A percentile compares a stretch with the other conserved stretches of the same genome.
Evolutionary conservation across 2,329 filamentous ascomycete genomes (phyloP).

Genomic region (Venturia pyrina): DNA sequence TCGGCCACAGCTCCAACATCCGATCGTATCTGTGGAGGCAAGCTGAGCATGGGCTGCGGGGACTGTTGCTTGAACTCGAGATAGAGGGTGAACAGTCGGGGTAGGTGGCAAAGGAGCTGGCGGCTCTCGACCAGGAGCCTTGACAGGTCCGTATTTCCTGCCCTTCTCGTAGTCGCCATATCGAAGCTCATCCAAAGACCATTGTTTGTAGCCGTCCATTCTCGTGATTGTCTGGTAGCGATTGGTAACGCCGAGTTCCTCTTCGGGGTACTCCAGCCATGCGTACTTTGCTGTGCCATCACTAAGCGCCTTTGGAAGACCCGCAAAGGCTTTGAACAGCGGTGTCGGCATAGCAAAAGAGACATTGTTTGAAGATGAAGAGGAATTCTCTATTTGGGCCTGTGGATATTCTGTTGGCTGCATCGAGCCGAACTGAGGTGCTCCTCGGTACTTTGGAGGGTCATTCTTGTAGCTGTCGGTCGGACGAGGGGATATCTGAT

Average conservation of each 20-base stretch:
- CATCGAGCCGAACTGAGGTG: not conserved
- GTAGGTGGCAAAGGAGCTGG: not conserved
- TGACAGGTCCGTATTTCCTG: conserved; percentile 55
- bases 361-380: not conserved
- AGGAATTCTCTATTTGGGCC: not conserved
- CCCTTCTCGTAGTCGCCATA: conserved; percentile 83
- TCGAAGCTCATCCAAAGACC: conserved; percentile 60
- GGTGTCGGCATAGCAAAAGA: not conserved
- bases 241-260: conserved; percentile 40
- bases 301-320: conserved; percentile 18
- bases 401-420: not conserved
- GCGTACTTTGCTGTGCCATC: conserved; percentile 56
- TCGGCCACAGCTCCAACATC: not conserved
- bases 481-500: not conserved
- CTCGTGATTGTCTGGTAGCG: conserved; percentile 73
- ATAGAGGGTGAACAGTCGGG: not conserved
- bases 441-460: not conserved
- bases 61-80: not conserved
- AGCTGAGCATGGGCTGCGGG: not conserved
- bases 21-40: not conserved
- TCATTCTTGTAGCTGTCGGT: not conserved
- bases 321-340: not conserved
- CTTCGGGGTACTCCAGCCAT: conserved; percentile 57
- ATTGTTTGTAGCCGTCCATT: conserved; percentile 74
- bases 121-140: not conserved